Percentiles rank a stretch among this genome's conserved stretches.
These are phyloP conservation scores for Nannizziopsis barbatae DNA, from an alignment of 2,329 filamentous ascomycete genomes.

Conservation along the genomic window DNA sequence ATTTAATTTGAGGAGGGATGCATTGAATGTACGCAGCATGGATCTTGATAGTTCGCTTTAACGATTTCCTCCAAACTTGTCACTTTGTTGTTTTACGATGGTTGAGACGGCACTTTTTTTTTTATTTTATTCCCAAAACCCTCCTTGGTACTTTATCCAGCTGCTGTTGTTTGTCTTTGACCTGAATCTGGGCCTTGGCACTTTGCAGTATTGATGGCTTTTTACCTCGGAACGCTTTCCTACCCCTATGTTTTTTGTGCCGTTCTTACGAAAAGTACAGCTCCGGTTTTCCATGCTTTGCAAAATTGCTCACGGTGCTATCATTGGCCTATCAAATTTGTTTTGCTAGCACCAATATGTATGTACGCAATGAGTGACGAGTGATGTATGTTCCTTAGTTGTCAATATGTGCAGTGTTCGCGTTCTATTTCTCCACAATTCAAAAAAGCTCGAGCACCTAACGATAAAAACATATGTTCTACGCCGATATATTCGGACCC, in stretches of 20 bases:
- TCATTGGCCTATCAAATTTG: background rate
- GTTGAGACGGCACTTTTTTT: background rate
- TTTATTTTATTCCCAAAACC: background rate
- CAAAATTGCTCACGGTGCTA: background rate
- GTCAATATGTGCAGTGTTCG: background rate
- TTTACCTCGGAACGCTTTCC: background rate
- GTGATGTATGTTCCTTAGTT: background rate
- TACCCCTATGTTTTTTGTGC: background rate
- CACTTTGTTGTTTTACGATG: background rate
- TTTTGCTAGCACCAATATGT: constrained; percentile 1
- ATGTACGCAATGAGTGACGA: constrained; percentile 5
- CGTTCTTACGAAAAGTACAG: background rate
- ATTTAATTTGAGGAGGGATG: constrained; percentile 6
- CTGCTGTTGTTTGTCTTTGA: background rate
- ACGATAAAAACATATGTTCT: background rate
- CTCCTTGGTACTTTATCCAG: background rate
- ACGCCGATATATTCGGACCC: background rate
- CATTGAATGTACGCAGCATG: constrained; percentile 5
- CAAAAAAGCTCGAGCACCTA: no score
- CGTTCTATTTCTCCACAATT: background rate
- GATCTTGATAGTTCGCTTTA: constrained; percentile 3
- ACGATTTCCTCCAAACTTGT: background rate
- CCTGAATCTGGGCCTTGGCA: background rate
- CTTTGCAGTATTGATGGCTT: background rate
- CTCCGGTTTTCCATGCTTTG: background rate